Evolutionary conservation across 2,329 filamentous ascomycete species (phyloP), one percentile per base, ranked within the genome.

Genomic region (Orbilia brochopaga): DNA sequence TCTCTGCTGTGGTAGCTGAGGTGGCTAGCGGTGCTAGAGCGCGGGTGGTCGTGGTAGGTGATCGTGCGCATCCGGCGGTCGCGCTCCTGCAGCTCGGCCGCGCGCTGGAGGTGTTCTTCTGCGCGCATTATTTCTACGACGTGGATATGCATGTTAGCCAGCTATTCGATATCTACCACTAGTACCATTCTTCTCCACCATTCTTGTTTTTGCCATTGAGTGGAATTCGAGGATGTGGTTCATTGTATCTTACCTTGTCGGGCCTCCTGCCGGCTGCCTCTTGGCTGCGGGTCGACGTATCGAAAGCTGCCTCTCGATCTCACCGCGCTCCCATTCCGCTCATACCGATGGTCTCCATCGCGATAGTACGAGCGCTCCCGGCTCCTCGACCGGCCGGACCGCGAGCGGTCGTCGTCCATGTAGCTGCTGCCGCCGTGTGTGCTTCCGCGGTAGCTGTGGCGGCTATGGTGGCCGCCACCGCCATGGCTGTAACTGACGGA

Each of bases 121-220:
- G 74, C 37, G 77, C 77, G 17, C 75, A 66, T 51, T 76, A 77
- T 11, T 76, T 76, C 19, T 76, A 69, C n/a, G 74, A 65, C 24
- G 19, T 32, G 27, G 27, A 32, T 32, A 8, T 8, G 5, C 2
- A 46, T 7, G 15, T 32, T 48, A 24, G 40, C 35, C 11, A 52
- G 42, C 15, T 4, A 13, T 13, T 42, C n/a, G 13, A 42, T 3
- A 6, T 42, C 24, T n/a, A 30, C 32, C 27, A 4, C 4, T 19
- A 17, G 17, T 42, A 21, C 7, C 44, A 23, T 30, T 6, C 44
- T 42, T 48, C 37, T 48, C 37, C 23, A 23, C 13, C 17, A 4
- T 8, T 52, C 21, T 42, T 40, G 10, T 7, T n/a, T 11, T 50
- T 17, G 13, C n/a, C 1, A 24, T n/a, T 15, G 30, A 27, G 37